These are phyloP conservation scores for Smittium culicis DNA, from an alignment of 371 early-diverging fungal species.

Conservation along the genomic window DNA sequence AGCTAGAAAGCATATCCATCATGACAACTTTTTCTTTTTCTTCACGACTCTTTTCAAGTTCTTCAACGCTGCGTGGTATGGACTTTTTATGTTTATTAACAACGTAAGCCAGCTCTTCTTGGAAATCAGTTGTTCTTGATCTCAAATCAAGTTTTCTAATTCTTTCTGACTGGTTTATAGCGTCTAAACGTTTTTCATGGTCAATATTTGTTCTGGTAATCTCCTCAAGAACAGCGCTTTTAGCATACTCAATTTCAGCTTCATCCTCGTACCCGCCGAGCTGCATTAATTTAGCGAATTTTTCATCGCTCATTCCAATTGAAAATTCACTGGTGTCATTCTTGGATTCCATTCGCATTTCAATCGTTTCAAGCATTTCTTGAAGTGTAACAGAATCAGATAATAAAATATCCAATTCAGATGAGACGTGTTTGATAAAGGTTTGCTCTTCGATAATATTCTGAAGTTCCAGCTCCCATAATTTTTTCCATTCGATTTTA, in stretches of 20 bases:
- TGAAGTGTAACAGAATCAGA: conserved; percentile 43
- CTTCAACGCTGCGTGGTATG: background rate
- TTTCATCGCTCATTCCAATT: conserved; percentile 12
- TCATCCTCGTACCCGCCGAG: conserved; percentile 42
- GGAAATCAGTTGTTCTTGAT: conserved; percentile 49
- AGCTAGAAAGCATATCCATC: background rate
- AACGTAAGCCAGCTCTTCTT: conserved; percentile 50
- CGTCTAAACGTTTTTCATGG: conserved; percentile 46
- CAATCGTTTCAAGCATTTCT: conserved; percentile 42
- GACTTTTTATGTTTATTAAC: conserved; percentile 21
- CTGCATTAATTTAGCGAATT: conserved; percentile 22
- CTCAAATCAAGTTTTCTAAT: conserved; percentile 44
- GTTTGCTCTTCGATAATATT: conserved; percentile 61
- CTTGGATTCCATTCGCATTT: conserved; percentile 41
- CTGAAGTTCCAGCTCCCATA: conserved; percentile 68
- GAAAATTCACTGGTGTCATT: conserved; percentile 16
- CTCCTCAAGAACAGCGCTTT: conserved; percentile 51
- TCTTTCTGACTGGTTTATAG: conserved; percentile 50
- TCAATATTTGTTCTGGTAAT: conserved; percentile 53
- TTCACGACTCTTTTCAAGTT: background rate
- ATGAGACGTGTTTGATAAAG: conserved; percentile 59
- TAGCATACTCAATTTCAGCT: conserved; percentile 46
- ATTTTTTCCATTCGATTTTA: conserved; percentile 58
- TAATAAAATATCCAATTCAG: conserved; percentile 41
- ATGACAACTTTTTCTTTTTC: background rate